phyloP scores from a whole-genome alignment of 1,284 basidiomycete species.

The Taiwanofungus camphoratus region DNA sequence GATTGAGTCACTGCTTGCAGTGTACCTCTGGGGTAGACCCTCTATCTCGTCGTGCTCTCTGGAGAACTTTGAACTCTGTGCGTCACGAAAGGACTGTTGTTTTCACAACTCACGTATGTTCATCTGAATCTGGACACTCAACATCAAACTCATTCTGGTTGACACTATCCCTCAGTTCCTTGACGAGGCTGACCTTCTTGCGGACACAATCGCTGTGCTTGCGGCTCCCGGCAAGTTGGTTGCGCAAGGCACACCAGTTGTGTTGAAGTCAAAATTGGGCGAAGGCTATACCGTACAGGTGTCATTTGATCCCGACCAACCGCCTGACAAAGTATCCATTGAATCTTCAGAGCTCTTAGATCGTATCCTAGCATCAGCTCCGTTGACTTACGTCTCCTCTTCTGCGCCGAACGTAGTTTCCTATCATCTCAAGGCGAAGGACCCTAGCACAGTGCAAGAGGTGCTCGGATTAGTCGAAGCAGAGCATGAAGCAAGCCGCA shows the following conservation, averaged over 20 bases:
- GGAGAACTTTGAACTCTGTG: slow-evolving; percentile 66
- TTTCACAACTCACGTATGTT: slow-evolving; percentile 61
- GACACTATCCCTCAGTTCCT: slow-evolving; percentile 48
- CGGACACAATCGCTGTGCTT: slow-evolving; percentile 70
- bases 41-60: slow-evolving; percentile 68
- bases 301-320: slow-evolving; percentile 30
- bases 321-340: slow-evolving; percentile 23
- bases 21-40: slow-evolving; percentile 81
- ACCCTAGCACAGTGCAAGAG: slow-evolving; percentile 44
- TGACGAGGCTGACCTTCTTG: slow-evolving; percentile 77
- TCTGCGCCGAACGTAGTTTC: slow-evolving; percentile 35
- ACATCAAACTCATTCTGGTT: not conserved
- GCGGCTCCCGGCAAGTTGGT: slow-evolving; percentile 72
- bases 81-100: slow-evolving; percentile 59
- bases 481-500: slow-evolving; percentile 31
- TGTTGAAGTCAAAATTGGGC: slow-evolving; percentile 59
- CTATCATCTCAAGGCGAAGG: slow-evolving; percentile 57
- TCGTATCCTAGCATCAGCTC: slow-evolving; percentile 41
- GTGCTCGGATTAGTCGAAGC: slow-evolving; percentile 53
- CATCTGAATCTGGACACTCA: not conserved
- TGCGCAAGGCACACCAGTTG: slow-evolving; percentile 66
- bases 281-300: slow-evolving; percentile 65
- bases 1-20: slow-evolving; percentile 19
- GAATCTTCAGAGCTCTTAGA: slow-evolving; percentile 34
- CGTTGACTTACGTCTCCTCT: slow-evolving; percentile 36